Percentiles rank a stretch among this genome's conserved stretches.
These are phyloP conservation scores for Phytopythium kandeliae DNA, from an alignment of 352 stramenopile genomes.

Conservation along the genomic window DNA sequence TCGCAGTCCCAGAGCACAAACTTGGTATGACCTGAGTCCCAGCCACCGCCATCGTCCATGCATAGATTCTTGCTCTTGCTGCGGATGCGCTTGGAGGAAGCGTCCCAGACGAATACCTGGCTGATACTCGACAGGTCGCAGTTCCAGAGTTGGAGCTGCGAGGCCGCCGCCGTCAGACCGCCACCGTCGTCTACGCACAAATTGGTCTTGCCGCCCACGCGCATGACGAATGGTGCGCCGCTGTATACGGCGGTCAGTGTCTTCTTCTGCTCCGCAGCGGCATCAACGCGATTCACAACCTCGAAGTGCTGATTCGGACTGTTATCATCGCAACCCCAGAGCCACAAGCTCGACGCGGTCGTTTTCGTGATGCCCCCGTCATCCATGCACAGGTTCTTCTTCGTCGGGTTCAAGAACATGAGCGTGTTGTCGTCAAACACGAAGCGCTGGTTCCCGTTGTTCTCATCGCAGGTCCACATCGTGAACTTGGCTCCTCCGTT, in stretches of 20 bases:
- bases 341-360: constrained; percentile 12
- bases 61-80: constrained; percentile 12
- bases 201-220: constrained; percentile 7
- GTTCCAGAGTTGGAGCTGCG: constrained; percentile 12
- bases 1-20: constrained; percentile 20
- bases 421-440: constrained; percentile 20
- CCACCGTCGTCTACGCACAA: constrained; percentile 17
- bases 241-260: constrained; percentile 8
- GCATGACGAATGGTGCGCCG: constrained; percentile 11
- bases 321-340: constrained; percentile 7
- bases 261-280: constrained; percentile 12
- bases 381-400: constrained; percentile 27
- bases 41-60: constrained; percentile 23
- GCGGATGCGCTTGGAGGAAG: constrained; percentile 3
- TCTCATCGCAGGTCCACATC: constrained; percentile 7
- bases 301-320: constrained; percentile 38
- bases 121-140: constrained; percentile 15
- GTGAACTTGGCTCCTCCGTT: constrained; percentile 6
- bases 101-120: constrained; percentile 17
- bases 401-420: constrained; percentile 20
- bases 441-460: background rate
- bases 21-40: constrained; percentile 13
- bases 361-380: constrained; percentile 14
- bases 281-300: constrained; percentile 9
- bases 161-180: constrained; percentile 9